Conservation (phyloP, 768 basidiomycete species). For the Podaxis rugospora region DNA sequence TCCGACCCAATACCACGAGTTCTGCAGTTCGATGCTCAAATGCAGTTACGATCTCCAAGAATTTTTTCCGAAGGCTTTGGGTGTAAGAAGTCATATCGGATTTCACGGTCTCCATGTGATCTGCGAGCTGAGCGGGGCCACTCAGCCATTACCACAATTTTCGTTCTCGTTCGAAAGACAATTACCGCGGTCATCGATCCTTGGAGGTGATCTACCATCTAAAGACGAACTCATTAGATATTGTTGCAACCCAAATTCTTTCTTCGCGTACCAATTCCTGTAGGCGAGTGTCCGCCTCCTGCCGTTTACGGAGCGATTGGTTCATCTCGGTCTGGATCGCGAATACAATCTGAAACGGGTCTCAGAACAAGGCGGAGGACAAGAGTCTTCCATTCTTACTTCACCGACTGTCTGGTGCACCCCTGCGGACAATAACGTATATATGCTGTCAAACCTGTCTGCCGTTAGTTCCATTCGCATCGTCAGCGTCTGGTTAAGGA, state of each 20-base stretch:
- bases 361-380: neutral
- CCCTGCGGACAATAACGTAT: neutral
- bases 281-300: neutral
- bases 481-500: neutral
- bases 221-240: neutral
- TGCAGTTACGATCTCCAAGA: neutral
- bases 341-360: neutral
- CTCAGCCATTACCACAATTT: neutral
- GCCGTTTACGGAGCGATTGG: neutral
- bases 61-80: neutral
- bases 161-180: neutral
- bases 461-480: neutral
- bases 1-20: neutral
- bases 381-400: neutral
- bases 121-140: conserved; percentile 4
- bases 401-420: neutral
- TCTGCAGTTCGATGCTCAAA: neutral
- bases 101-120: conserved; percentile 2
- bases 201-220: neutral
- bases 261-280: neutral
- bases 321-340: neutral
- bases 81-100: neutral
- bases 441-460: conserved; percentile 4
- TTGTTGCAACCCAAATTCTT: neutral
- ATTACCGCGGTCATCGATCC: neutral